phyloP scores from a whole-genome alignment of 805 yeast species.

The Naumovozyma dairenensis region DNA sequence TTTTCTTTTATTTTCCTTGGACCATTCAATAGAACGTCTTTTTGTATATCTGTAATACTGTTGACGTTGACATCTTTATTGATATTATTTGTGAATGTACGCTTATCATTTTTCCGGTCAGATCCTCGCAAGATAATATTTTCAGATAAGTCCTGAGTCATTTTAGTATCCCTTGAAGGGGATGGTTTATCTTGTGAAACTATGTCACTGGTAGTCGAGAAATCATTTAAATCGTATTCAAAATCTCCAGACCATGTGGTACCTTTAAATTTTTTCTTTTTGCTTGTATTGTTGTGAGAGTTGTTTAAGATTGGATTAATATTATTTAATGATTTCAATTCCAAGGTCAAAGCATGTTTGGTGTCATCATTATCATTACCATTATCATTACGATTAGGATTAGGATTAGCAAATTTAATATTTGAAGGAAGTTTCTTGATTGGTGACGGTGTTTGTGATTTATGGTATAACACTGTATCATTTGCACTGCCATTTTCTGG shows the following conservation, averaged over 20 bases:
- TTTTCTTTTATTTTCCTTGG: background rate
- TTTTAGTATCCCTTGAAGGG: no score
- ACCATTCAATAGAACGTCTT: conserved; percentile 10
- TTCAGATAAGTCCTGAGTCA: no score
- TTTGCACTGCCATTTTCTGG: background rate
- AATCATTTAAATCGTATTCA: conserved; percentile 24
- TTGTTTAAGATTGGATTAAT: no score
- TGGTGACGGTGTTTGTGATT: conserved; percentile 21
- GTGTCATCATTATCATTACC: no score
- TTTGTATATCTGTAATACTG: conserved; percentile 10
- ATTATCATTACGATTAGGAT: no score
- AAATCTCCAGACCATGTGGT: conserved; percentile 24
- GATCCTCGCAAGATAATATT: no score
- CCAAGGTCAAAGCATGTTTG: no score
- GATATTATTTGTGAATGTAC: background rate
- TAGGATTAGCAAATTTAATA: background rate
- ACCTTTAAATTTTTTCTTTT: conserved; percentile 5
- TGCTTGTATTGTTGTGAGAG: no score
- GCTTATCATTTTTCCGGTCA: no score
- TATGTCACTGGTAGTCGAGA: no score
- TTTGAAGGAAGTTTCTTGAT: conserved; percentile 5
- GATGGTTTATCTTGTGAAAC: no score
- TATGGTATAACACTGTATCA: conserved; percentile 6
- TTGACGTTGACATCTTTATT: background rate
- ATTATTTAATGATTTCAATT: conserved; percentile 1